phyloP scores from a whole-genome alignment of 2,329 filamentous ascomycete species.

The Sporothrix globosa region DNA sequence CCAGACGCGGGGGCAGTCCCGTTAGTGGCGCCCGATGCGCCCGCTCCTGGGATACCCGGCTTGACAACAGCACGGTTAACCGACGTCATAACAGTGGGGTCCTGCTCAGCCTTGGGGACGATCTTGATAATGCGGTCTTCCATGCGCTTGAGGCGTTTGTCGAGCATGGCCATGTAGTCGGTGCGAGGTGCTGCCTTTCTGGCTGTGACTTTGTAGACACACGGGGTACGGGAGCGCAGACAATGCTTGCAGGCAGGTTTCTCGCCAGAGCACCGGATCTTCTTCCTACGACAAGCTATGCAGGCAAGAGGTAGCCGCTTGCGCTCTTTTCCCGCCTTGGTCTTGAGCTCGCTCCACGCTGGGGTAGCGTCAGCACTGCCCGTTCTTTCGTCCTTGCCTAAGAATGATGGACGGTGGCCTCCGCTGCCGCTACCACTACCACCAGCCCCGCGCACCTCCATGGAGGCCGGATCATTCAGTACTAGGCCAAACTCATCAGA shows the following conservation, averaged over 20 bases:
- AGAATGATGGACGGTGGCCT: constrained; percentile 20
- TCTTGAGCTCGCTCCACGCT: constrained; percentile 81
- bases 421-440: constrained; percentile 40
- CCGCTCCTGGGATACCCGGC: constrained; percentile 66
- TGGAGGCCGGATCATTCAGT: constrained; percentile 53
- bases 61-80: constrained; percentile 84
- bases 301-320: constrained; percentile 92
- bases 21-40: constrained; percentile 35
- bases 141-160: constrained; percentile 94
- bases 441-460: constrained; percentile 51
- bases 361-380: constrained; percentile 58
- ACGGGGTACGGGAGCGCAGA: constrained; percentile 86
- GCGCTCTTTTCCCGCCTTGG: constrained; percentile 91
- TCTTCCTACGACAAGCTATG: constrained; percentile 94
- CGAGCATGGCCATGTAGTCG: constrained; percentile 98
- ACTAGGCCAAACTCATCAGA: constrained; percentile 63
- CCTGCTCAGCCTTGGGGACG: constrained; percentile 82
- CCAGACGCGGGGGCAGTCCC: constrained; percentile 49
- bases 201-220: constrained; percentile 96
- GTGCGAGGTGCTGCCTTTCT: constrained; percentile 92
- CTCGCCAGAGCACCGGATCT: constrained; percentile 96
- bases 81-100: constrained; percentile 56
- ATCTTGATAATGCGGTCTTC: constrained; percentile 97
- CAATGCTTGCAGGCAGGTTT: constrained; percentile 98
- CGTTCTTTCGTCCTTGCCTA: constrained; percentile 59